Conservation (phyloP, 2,329 filamentous ascomycete genomes). For the Arthrobotrys conoides region DNA sequence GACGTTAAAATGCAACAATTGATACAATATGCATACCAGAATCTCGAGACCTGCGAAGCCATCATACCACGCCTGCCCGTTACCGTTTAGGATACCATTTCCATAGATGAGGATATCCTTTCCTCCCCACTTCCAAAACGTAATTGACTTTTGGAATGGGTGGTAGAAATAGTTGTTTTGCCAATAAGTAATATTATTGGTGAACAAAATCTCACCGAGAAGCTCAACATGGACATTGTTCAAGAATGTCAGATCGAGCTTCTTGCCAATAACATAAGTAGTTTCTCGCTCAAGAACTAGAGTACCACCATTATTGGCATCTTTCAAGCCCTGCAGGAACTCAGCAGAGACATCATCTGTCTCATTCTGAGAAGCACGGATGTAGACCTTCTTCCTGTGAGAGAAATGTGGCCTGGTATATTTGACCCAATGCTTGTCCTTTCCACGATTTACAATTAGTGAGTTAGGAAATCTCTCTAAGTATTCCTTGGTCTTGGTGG, state of each 20-base stretch:
- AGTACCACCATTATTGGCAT: conserved; percentile 74
- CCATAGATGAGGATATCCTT: conserved; percentile 75
- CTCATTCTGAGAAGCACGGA: conserved; percentile 72
- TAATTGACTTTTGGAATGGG: conserved; percentile 72
- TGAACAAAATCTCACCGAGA: conserved; percentile 73
- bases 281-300: conserved; percentile 72
- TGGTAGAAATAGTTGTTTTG: conserved; percentile 71
- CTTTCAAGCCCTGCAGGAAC: conserved; percentile 72
- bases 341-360: conserved; percentile 73
- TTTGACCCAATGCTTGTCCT: conserved; percentile 53
- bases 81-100: conserved; percentile 72
- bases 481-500: conserved; percentile 23
- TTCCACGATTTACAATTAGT: conserved; percentile 33
- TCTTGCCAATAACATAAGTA: conserved; percentile 74
- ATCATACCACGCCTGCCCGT: conserved; percentile 72
- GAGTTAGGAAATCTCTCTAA: conserved; percentile 48
- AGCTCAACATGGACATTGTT: conserved; percentile 73
- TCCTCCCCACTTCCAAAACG: conserved; percentile 77
- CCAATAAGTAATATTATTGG: conserved; percentile 70
- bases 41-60: conserved; percentile 68
- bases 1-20: conserved; percentile 25
- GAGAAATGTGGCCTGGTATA: conserved; percentile 60
- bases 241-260: conserved; percentile 73
- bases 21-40: conserved; percentile 60
- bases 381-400: conserved; percentile 70